Percentiles rank a stretch among this genome's conserved stretches.
These are phyloP conservation scores for Tuber borchii DNA, from an alignment of 495 filamentous ascomycete species.

Conservation along the genomic window DNA sequence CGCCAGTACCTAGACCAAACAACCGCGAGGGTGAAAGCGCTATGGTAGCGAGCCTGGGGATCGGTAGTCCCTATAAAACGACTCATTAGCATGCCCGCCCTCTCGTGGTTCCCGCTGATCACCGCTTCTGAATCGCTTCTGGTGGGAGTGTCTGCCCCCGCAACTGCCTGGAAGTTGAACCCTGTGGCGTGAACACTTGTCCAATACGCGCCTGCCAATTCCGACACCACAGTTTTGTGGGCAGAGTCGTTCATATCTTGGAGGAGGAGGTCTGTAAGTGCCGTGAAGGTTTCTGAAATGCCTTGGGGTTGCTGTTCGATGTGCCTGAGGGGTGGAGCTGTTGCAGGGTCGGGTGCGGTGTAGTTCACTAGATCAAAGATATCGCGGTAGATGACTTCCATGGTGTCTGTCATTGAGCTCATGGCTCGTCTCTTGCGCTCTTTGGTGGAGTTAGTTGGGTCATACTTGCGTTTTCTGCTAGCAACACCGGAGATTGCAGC, in stretches of 20 bases:
- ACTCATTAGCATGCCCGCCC: slow-evolving; percentile 7
- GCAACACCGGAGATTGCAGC: background rate
- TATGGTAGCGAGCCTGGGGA: background rate
- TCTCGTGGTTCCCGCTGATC: background rate
- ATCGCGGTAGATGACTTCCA: slow-evolving; percentile 24
- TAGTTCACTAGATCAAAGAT: slow-evolving; percentile 16
- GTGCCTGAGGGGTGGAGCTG: background rate
- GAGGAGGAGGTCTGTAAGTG: background rate
- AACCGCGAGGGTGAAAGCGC: background rate
- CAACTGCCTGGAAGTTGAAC: background rate
- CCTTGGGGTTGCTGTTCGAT: background rate
- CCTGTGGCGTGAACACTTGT: background rate
- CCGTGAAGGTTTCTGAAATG: background rate
- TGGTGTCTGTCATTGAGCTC: background rate
- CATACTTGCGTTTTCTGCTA: background rate
- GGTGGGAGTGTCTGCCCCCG: background rate
- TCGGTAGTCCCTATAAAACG: background rate
- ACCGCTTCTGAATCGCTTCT: background rate
- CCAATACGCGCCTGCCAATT: slow-evolving; percentile 14
- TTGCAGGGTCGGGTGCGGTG: background rate
- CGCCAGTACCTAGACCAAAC: slow-evolving; percentile 25
- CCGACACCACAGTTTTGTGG: background rate
- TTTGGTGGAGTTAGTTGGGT: background rate
- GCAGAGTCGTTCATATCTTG: background rate
- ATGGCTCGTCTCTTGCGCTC: background rate